phyloP scores from a whole-genome alignment of 1,284 basidiomycete species.

The Spongispora temasekensis region DNA sequence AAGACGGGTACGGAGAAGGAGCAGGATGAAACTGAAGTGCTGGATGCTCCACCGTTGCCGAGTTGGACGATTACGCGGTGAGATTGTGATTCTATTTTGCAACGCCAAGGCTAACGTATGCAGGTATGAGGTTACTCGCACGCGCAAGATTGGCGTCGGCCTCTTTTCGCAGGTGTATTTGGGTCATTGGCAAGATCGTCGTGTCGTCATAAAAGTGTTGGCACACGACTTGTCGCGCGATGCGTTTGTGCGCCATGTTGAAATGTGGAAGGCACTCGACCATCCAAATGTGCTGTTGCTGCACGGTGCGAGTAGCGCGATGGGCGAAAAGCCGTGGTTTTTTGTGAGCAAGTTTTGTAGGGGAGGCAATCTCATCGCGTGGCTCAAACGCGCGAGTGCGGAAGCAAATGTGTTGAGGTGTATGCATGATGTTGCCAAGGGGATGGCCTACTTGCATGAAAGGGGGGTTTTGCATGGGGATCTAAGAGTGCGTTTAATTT shows the following conservation, averaged over 20 bases:
- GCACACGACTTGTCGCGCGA: conserved; percentile 48
- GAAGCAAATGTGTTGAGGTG: conserved; percentile 50
- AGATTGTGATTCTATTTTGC: not conserved
- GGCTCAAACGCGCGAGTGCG: conserved; percentile 32
- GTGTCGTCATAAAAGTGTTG: conserved; percentile 62
- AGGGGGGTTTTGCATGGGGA: conserved; percentile 71
- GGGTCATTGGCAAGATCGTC: conserved; percentile 60
- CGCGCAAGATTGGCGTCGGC: conserved; percentile 63
- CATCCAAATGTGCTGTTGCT: conserved; percentile 58
- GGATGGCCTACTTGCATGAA: conserved; percentile 74
- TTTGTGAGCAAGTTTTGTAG: conserved; percentile 67
- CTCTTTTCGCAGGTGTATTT: conserved; percentile 72
- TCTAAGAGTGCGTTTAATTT: conserved; percentile 51
- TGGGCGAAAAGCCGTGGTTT: conserved; percentile 65
- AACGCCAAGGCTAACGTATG: not conserved
- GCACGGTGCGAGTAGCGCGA: conserved; percentile 60
- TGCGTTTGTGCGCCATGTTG: conserved; percentile 52
- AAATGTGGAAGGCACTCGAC: conserved; percentile 51
- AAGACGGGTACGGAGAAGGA: conserved; percentile 3
- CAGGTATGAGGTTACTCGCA: conserved; percentile 65
- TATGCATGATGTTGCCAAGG: conserved; percentile 71
- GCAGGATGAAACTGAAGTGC: conserved; percentile 2
- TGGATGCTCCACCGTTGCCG: conserved; percentile 46
- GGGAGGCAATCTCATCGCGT: conserved; percentile 40
- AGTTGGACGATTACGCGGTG: conserved; percentile 74